These are phyloP conservation scores for Hymenochaete sp. DNA, from an alignment of 1,284 basidiomycete species.

Conservation along the genomic window DNA sequence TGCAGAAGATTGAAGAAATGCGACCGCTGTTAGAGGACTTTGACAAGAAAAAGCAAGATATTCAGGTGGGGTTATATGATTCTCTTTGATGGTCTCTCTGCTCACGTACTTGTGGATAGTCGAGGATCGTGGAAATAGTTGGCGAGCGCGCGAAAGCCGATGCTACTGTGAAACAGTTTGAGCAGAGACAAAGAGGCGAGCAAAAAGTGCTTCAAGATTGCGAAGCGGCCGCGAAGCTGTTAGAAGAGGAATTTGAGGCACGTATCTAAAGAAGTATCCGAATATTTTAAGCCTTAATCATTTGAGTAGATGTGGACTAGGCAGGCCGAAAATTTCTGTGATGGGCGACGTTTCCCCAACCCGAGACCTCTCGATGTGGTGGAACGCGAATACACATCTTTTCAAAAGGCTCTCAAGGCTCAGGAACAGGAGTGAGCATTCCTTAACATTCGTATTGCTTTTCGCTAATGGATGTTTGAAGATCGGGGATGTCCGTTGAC, in stretches of 20 bases:
- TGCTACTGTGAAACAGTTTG: conserved; percentile 40
- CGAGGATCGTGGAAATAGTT: conserved; percentile 35
- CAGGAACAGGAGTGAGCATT: conserved; percentile 56
- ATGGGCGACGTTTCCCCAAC: conserved; percentile 40
- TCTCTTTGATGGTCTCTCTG: background rate
- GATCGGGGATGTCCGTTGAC: conserved; percentile 71
- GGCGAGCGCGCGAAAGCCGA: conserved; percentile 39
- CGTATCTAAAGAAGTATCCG: conserved; percentile 14
- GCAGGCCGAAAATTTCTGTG: conserved; percentile 57
- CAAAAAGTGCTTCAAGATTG: no score
- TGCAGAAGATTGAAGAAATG: conserved; percentile 37
- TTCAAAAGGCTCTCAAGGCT: conserved; percentile 58
- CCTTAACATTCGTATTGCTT: background rate
- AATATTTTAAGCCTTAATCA: no score
- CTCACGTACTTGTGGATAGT: conserved; percentile 25
- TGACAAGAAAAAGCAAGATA: conserved; percentile 30
- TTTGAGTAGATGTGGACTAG: conserved; percentile 49
- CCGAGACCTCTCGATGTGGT: conserved; percentile 50
- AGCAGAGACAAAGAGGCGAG: conserved; percentile 35
- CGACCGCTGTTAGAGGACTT: conserved; percentile 42
- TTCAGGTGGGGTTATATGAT: conserved; percentile 32
- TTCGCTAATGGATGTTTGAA: conserved; percentile 30
- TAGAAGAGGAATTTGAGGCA: conserved; percentile 56
- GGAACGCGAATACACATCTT: conserved; percentile 51
- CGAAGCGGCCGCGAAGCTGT: conserved; percentile 37